Evolutionary conservation across 306 rosid species (phyloP).

Genomic region (Fagus crenata): DNA sequence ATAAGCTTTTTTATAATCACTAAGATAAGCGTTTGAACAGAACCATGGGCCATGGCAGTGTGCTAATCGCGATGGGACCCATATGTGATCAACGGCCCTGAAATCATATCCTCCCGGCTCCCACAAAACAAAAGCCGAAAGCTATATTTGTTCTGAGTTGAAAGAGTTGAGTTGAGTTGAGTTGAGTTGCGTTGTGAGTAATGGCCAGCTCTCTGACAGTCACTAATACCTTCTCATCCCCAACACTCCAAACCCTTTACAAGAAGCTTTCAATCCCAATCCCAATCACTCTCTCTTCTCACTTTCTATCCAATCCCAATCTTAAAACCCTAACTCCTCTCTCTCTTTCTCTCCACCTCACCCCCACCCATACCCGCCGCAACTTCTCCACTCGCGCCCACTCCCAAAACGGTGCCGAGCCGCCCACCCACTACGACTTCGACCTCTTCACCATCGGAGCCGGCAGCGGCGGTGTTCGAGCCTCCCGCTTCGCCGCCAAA

Average conservation of each 20-base stretch:
- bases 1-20: no score
- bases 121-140: no score
- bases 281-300: conserved; percentile 12
- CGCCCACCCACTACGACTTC: conserved; percentile 57
- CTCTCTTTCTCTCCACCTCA: conserved; percentile 14
- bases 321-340: conserved; percentile 26
- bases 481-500: conserved; percentile 76
- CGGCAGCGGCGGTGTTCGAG: conserved; percentile 95
- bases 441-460: conserved; percentile 96
- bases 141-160: no score
- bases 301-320: conserved; percentile 32
- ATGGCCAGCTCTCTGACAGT: conserved; percentile 48
- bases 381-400: conserved; percentile 42
- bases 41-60: no score
- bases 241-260: conserved; percentile 38
- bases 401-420: conserved; percentile 53
- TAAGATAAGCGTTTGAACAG: no score
- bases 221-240: conserved; percentile 34
- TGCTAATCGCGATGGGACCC: no score
- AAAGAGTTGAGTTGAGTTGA: no score
- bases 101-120: no score
- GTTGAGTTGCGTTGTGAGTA: no score
- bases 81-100: no score
- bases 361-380: conserved; percentile 17
- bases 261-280: conserved; percentile 21